Evolutionary conservation across 2,329 filamentous ascomycete species (phyloP).

Genomic region (Diplodia intermedia): DNA sequence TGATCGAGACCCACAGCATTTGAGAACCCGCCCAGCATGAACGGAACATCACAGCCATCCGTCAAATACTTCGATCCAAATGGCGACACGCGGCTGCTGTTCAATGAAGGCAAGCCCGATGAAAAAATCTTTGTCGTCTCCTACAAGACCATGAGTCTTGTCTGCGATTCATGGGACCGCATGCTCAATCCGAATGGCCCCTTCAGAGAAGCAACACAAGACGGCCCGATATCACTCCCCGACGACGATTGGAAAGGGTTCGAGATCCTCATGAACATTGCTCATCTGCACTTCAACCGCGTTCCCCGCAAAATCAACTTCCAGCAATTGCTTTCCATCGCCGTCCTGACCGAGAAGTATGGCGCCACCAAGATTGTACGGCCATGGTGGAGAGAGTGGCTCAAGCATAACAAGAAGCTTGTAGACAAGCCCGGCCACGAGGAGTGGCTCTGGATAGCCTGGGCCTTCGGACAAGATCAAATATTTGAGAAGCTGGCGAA

Average conservation of each 20-base stretch:
- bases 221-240: slow-evolving; percentile 7
- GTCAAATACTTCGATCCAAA: background rate
- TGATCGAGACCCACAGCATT: background rate
- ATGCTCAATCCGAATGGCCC: background rate
- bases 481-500: background rate
- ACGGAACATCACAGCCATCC: background rate
- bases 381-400: slow-evolving; percentile 10
- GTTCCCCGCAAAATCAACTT: slow-evolving; percentile 7
- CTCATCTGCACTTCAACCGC: slow-evolving; percentile 25
- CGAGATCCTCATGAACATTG: slow-evolving; percentile 25
- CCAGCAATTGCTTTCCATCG: background rate
- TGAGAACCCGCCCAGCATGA: background rate
- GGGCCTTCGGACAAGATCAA: slow-evolving; percentile 13
- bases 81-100: slow-evolving; percentile 10
- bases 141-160: background rate
- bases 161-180: slow-evolving; percentile 11
- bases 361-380: slow-evolving; percentile 16
- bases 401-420: background rate
- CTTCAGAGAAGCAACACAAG: background rate
- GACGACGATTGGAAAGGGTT: slow-evolving; percentile 26
- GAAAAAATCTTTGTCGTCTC: slow-evolving; percentile 1
- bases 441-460: slow-evolving; percentile 9
- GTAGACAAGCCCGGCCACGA: background rate
- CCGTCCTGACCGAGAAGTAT: slow-evolving; percentile 30
- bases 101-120: background rate